Percentiles rank a stretch among this genome's conserved stretches.
Conservation (phyloP, 2,329 filamentous ascomycete species). For the Aspergillus hortae region DNA sequence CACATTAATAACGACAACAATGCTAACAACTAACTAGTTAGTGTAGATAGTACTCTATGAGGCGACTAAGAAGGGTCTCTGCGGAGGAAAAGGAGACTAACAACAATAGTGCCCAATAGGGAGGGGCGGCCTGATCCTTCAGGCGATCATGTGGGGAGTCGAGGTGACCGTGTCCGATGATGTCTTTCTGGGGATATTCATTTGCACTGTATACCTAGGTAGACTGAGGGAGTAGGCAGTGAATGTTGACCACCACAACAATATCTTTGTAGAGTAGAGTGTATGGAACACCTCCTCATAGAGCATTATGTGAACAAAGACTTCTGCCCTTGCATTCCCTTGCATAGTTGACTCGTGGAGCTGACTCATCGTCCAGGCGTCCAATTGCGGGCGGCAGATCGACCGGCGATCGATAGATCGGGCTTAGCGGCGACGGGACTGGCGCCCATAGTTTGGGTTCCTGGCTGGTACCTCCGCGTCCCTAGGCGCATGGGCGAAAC, state of each 20-base stretch:
- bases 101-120: not conserved
- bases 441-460: not conserved
- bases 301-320: not conserved
- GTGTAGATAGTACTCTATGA: no score
- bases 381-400: conserved; percentile 1
- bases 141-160: not conserved
- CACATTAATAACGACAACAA: not conserved
- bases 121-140: not conserved
- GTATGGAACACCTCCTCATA: not conserved
- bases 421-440: not conserved
- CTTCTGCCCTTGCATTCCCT: not conserved
- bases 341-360: not conserved
- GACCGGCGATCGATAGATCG: not conserved
- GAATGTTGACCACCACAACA: not conserved
- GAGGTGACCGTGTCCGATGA: conserved; percentile 1
- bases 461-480: not conserved
- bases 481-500: not conserved
- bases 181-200: not conserved
- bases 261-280: not conserved
- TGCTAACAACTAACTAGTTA: not conserved
- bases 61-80: not conserved
- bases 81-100: not conserved
- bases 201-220: no score
- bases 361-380: not conserved
- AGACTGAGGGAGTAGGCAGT: not conserved